Conservation (phyloP, 768 basidiomycete species). For the Phaeotremella skinneri region DNA sequence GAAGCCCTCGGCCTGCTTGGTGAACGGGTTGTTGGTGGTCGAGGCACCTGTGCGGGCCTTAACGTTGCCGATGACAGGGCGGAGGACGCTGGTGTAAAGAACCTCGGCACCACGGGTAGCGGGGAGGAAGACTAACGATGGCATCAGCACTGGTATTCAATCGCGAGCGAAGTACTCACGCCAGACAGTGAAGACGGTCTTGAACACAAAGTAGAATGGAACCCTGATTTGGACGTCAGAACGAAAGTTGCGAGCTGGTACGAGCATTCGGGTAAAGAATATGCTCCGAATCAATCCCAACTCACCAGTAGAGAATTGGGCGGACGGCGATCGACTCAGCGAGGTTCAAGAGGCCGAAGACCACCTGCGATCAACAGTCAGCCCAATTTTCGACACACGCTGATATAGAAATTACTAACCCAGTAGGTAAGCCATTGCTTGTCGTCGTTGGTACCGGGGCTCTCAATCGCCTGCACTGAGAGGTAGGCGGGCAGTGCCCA, state of each 20-base stretch:
- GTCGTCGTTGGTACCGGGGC: slow-evolving; percentile 73
- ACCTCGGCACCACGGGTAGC: slow-evolving; percentile 75
- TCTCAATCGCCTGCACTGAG: slow-evolving; percentile 90
- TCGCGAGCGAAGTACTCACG: slow-evolving; percentile 63
- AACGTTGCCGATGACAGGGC: slow-evolving; percentile 72
- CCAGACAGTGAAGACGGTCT: slow-evolving; percentile 87
- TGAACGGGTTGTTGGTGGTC: slow-evolving; percentile 55
- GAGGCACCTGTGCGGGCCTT: slow-evolving; percentile 35
- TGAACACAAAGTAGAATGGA: slow-evolving; percentile 92
- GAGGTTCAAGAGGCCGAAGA: slow-evolving; percentile 90
- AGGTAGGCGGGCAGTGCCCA: slow-evolving; percentile 93
- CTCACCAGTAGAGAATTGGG: slow-evolving; percentile 70
- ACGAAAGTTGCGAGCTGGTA: too few relatives aligned
- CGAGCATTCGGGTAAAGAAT: neutral
- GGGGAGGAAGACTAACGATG: slow-evolving; percentile 36
- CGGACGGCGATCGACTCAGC: slow-evolving; percentile 80
- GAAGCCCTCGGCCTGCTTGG: slow-evolving; percentile 33
- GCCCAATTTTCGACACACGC: neutral
- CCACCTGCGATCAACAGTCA: slow-evolving; percentile 53
- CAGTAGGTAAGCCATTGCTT: slow-evolving; percentile 98
- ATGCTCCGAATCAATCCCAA: neutral
- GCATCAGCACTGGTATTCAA: slow-evolving; percentile 9
- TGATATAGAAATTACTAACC: slow-evolving; percentile 48
- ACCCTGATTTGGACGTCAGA: slow-evolving; percentile 47
- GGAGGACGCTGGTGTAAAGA: slow-evolving; percentile 71